These are phyloP conservation scores for Pinus taeda DNA, from an alignment of 75 land plant species.

Conservation along the genomic window DNA sequence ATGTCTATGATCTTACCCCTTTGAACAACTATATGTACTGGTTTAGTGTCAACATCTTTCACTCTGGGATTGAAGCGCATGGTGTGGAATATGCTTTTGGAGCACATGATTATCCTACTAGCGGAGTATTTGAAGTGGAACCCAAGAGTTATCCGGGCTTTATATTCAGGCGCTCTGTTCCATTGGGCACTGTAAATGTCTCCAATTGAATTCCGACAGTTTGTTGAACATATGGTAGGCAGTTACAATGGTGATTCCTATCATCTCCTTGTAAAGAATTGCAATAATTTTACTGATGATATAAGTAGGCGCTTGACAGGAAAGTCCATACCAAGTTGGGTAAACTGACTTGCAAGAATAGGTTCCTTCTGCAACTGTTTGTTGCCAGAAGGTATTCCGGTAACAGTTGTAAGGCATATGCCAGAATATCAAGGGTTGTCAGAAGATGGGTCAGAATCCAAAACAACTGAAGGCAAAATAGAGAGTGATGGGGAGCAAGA, in stretches of 20 bases:
- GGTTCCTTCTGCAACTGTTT: constrained; percentile 68
- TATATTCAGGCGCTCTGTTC: constrained; percentile 25
- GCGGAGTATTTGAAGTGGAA: constrained; percentile 58
- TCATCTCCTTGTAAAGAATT: constrained; percentile 70
- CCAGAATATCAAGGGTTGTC: constrained; percentile 39
- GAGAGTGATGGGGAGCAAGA: constrained; percentile 14
- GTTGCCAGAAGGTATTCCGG: constrained; percentile 66
- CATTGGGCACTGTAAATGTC: constrained; percentile 37
- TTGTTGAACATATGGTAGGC: constrained; percentile 55
- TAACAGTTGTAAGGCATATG: constrained; percentile 37
- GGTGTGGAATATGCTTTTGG: constrained; percentile 62
- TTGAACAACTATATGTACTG: too few species aligned
- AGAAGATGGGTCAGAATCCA: constrained; percentile 17
- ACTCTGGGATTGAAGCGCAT: too few species aligned
- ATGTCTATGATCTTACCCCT: too few species aligned
- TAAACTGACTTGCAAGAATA: constrained; percentile 67
- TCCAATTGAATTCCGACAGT: constrained; percentile 29
- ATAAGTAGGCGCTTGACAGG: constrained; percentile 42
- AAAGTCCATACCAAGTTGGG: constrained; percentile 68
- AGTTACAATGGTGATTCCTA: constrained; percentile 65
- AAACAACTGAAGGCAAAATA: neutral
- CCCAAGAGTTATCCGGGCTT: constrained; percentile 55
- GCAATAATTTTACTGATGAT: constrained; percentile 78
- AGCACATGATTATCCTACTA: constrained; percentile 49
- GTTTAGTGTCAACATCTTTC: too few species aligned